A percentile compares a stretch with the other conserved stretches of the same genome.
Conservation (phyloP, 371 early-diverging fungal species). For the Rhizopus sp. region DNA sequence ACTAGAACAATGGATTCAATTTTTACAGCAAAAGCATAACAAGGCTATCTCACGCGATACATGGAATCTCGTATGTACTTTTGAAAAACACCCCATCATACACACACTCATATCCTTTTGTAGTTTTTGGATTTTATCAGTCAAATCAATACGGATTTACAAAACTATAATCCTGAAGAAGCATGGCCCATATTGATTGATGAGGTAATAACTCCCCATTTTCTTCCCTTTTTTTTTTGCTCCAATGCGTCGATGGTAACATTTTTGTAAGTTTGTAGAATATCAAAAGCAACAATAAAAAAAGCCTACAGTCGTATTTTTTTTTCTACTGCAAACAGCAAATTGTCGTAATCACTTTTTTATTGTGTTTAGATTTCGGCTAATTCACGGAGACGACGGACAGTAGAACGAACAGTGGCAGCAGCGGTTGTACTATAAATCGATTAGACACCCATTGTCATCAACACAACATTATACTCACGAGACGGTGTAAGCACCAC, state of each 20-base stretch:
- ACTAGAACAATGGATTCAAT: slow-evolving; percentile 75
- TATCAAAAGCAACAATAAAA: slow-evolving; percentile 13
- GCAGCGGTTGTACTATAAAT: slow-evolving; percentile 84
- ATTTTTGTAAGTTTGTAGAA: slow-evolving; percentile 18
- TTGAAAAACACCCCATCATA: not conserved
- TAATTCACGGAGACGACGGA: slow-evolving; percentile 98
- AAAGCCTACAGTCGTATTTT: not conserved
- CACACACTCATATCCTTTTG: not conserved
- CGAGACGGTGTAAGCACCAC: slow-evolving; percentile 98
- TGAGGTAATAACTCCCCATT: slow-evolving; percentile 39
- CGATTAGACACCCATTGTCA: not conserved
- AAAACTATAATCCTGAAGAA: slow-evolving; percentile 75
- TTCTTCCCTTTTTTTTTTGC: not conserved
- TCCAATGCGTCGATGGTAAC: not conserved
- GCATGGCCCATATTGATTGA: slow-evolving; percentile 87
- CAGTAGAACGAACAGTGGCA: slow-evolving; percentile 89
- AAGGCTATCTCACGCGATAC: slow-evolving; percentile 85
- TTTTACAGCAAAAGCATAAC: slow-evolving; percentile 66
- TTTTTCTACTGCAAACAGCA: too few relatives aligned
- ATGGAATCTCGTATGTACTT: slow-evolving; percentile 73
- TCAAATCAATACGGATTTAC: slow-evolving; percentile 61
- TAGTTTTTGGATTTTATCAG: slow-evolving; percentile 80
- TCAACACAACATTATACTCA: slow-evolving; percentile 30
- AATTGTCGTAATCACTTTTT: too few relatives aligned
- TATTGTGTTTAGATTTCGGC: slow-evolving; percentile 80